Conservation (phyloP, 441 rosid genomes). For the Aleurites moluccanus region DNA sequence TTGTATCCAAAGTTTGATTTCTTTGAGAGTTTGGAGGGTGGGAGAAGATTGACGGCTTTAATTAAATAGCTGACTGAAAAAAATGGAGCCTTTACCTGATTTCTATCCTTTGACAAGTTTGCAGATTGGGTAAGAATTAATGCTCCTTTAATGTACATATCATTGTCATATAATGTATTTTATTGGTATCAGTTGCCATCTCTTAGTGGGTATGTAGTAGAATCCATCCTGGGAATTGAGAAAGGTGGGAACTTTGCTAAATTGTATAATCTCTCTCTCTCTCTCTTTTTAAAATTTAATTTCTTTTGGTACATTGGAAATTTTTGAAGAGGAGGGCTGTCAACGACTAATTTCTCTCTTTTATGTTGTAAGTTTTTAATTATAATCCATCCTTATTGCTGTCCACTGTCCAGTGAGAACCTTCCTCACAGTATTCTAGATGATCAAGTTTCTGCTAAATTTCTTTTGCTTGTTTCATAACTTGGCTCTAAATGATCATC, state of each 20-base stretch:
- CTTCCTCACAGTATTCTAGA: background rate
- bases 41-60: slow-evolving; percentile 1
- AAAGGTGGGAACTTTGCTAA: too few species aligned
- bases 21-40: background rate
- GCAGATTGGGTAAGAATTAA: slow-evolving; percentile 15
- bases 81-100: slow-evolving; percentile 11
- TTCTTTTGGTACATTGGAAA: too few species aligned
- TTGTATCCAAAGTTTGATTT: background rate
- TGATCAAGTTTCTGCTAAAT: background rate
- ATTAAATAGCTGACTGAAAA: background rate
- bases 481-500: background rate
- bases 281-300: too few species aligned
- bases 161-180: background rate
- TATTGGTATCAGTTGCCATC: background rate
- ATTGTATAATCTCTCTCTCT: too few species aligned
- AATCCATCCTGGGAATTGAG: background rate
- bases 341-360: background rate
- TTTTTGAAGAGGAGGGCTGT: too few species aligned
- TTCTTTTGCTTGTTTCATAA: background rate
- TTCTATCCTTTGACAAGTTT: slow-evolving; percentile 14
- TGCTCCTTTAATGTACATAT: background rate
- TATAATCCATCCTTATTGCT: background rate
- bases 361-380: background rate
- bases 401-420: background rate
- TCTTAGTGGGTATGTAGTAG: background rate